These are phyloP conservation scores for Dactylellina sp. DNA, from an alignment of 2,329 filamentous ascomycete species.

Conservation along the genomic window DNA sequence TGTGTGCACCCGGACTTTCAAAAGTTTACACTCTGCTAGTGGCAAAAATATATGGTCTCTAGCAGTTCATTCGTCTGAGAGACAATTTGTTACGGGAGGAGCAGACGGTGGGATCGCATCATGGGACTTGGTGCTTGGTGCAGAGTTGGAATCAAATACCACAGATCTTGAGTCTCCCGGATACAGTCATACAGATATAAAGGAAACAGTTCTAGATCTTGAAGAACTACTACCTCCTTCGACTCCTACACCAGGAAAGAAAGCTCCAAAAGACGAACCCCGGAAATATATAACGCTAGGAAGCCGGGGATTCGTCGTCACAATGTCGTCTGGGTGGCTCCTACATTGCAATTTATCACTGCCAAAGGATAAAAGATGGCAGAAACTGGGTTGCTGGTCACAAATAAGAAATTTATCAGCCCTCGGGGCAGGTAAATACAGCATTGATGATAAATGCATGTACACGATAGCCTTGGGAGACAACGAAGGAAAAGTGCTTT, in stretches of 20 bases:
- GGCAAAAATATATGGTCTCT: conserved; percentile 94
- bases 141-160: neutral
- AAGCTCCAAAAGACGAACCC: conserved; percentile 29
- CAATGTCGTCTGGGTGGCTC: conserved; percentile 51
- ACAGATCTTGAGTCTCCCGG: neutral
- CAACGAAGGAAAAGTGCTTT: conserved; percentile 29
- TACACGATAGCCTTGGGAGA: conserved; percentile 36
- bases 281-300: conserved; percentile 48
- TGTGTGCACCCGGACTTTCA: conserved; percentile 71
- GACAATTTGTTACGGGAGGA: conserved; percentile 78
- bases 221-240: conserved; percentile 13
- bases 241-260: conserved; percentile 6
- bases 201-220: conserved; percentile 29
- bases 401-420: conserved; percentile 39
- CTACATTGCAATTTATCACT: conserved; percentile 34
- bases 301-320: conserved; percentile 20
- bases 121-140: conserved; percentile 4
- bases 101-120: conserved; percentile 75
- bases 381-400: conserved; percentile 34
- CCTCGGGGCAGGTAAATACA: conserved; percentile 17
- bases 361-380: conserved; percentile 15
- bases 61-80: conserved; percentile 64
- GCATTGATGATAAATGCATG: neutral
- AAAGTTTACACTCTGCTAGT: conserved; percentile 37
- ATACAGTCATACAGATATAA: neutral